Conservation (phyloP, 1,139 yeast species). For the Zygoascus hellenicus region DNA sequence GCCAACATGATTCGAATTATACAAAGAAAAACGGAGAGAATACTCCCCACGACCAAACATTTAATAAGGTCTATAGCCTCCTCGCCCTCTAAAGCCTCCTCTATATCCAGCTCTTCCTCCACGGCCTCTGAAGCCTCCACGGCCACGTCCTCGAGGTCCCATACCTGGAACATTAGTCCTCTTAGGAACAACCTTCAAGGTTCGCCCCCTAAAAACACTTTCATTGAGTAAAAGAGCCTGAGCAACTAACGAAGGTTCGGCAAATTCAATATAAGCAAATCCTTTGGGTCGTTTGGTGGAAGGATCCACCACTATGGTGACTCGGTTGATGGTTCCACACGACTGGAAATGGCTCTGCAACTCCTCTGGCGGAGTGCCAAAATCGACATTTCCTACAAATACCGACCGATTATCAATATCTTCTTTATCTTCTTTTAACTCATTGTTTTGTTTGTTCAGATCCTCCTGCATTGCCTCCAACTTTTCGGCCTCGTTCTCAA, state of each 20-base stretch:
- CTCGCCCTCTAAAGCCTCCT: conserved; percentile 41
- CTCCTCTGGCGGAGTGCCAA: conserved; percentile 72
- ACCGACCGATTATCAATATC: conserved; percentile 73
- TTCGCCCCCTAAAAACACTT: conserved; percentile 58
- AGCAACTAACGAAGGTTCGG: conserved; percentile 54
- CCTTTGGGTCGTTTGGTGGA: conserved; percentile 79
- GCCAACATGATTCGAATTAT: too few relatives aligned
- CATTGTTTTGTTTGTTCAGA: conserved; percentile 42
- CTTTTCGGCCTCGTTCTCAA: conserved; percentile 51
- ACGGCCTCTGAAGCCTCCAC: conserved; percentile 48
- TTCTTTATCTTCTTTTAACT: conserved; percentile 43
- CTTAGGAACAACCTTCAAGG: conserved; percentile 65
- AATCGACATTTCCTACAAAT: conserved; percentile 85
- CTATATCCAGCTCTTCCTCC: conserved; percentile 36
- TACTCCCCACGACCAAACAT: too few relatives aligned
- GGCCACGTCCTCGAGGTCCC: conserved; percentile 40
- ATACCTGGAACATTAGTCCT: conserved; percentile 77
- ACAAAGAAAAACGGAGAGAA: too few relatives aligned
- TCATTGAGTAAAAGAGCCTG: conserved; percentile 67
- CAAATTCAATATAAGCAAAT: conserved; percentile 77
- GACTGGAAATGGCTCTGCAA: conserved; percentile 70
- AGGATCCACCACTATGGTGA: conserved; percentile 70
- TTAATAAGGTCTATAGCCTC: conserved; percentile 33
- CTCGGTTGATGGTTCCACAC: conserved; percentile 76
- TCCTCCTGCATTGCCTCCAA: conserved; percentile 50